Evolutionary conservation across 108 stramenopile genomes (phyloP), one percentile per base, ranked within the genome.

Genomic region (Mediolabrus comicus): DNA sequence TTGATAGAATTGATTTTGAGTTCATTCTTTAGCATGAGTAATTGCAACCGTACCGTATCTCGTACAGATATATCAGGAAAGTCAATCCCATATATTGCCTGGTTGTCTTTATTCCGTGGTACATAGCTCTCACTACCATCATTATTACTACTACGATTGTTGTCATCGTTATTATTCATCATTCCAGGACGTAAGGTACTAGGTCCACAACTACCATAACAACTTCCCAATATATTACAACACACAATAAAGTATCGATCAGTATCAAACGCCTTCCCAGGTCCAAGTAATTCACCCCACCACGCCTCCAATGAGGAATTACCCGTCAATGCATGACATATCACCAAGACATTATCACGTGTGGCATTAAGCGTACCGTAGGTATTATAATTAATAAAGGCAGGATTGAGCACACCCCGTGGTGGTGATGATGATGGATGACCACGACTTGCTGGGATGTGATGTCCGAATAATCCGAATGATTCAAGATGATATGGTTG

Each of bases 321-420:
- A 3, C 96, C 97, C 10, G 97, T 98, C 1, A 98, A 71, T 11
- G 96, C 97, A 72, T 98, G 97, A 82, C 96, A 97, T 9, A 98
- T 81, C 4, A 98, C 94, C 24, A 98, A 31, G 1, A 92, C 96
- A 68, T 98, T 98, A 79, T 92, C 88, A 7, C 82, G 65, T 7
- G 69, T 51, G 8, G 80, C 80, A 80, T 96, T 97, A 32, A 98
- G 54, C 14, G 68, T 62, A 8, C 97, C 97, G 54, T 90, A 98
- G 8, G 97, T 98, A 60, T 93, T 92, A 67, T 98, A 98, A 17
- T 91, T 82, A 52, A 96, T 64, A 54, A 91, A 81, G 13, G 91
- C 97, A 30, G 91, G 65, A 13, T 82, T 63, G 30, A 98, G 74
- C 3, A 84, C 67, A 9, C 59, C 84, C 31, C 87, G 81, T 38